Conservation (phyloP, 148 eudicot genomes). For the Vaccinium darrowii region DNA sequence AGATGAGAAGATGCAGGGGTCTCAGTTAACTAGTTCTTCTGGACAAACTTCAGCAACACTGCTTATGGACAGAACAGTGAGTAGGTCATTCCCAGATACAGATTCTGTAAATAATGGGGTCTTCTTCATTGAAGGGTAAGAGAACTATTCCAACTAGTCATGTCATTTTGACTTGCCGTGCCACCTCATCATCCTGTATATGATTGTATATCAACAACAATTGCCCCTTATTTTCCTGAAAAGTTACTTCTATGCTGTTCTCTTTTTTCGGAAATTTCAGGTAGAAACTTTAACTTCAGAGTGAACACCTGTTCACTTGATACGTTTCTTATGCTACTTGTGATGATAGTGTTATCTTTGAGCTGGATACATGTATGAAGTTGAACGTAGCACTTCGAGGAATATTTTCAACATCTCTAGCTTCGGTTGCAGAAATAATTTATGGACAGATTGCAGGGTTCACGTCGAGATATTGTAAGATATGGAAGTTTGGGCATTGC, state of each 20-base stretch:
- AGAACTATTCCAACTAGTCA: constrained; percentile 4
- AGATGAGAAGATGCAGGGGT: constrained; percentile 73
- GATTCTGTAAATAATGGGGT: constrained; percentile 29
- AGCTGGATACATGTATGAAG: background rate
- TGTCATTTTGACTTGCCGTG: background rate
- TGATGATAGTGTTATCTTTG: background rate
- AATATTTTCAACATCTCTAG: constrained; percentile 7
- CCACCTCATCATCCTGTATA: too few relatives aligned
- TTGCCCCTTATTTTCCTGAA: background rate
- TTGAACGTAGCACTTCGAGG: background rate
- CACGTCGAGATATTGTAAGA: constrained; percentile 79
- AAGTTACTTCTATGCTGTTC: background rate
- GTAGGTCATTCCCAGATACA: constrained; percentile 20
- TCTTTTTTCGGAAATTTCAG: background rate
- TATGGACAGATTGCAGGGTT: constrained; percentile 82
- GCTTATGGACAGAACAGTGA: constrained; percentile 29
- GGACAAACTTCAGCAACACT: constrained; percentile 30
- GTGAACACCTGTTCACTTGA: background rate
- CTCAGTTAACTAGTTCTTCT: constrained; percentile 31
- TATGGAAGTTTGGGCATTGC: constrained; percentile 90
- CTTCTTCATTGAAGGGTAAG: constrained; percentile 81
- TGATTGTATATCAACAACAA: background rate
- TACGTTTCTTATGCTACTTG: background rate
- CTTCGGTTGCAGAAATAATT: constrained; percentile 41
- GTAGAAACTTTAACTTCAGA: background rate